Conservation (phyloP, 192 early-diverging fungal genomes). For the Backusella psychrophila region DNA sequence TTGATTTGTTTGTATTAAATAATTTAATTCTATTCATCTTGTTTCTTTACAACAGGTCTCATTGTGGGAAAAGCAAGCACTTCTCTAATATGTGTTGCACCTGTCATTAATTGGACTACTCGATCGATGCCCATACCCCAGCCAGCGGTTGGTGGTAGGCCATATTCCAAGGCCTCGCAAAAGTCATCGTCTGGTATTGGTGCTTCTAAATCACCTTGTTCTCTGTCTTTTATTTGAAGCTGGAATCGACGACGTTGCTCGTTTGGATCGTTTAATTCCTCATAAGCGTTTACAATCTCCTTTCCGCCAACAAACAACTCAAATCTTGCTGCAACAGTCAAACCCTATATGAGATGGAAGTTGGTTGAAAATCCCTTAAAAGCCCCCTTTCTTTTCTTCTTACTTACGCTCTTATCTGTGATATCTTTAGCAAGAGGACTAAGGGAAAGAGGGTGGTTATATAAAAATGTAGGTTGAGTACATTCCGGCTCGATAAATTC, state of each 20-base stretch:
- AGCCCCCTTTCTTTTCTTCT: too few species aligned
- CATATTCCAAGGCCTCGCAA: conserved; percentile 77
- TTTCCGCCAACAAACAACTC: conserved; percentile 77
- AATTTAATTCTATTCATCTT: conserved; percentile 1
- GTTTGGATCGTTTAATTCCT: conserved; percentile 84
- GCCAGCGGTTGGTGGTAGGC: conserved; percentile 83
- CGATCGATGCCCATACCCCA: conserved; percentile 93
- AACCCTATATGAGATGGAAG: conserved; percentile 22
- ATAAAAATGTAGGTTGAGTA: conserved; percentile 78
- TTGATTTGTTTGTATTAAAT: background rate
- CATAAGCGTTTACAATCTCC: conserved; percentile 86
- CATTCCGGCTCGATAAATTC: conserved; percentile 75
- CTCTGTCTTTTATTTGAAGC: conserved; percentile 61
- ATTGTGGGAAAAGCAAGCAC: conserved; percentile 76
- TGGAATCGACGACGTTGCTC: conserved; percentile 69
- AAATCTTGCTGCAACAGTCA: conserved; percentile 61
- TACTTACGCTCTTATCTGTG: conserved; percentile 13
- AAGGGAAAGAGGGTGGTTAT: conserved; percentile 74
- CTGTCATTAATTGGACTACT: conserved; percentile 68
- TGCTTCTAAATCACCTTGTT: conserved; percentile 74
- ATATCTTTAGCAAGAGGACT: conserved; percentile 76
- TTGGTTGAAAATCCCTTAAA: background rate
- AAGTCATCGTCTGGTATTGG: conserved; percentile 71
- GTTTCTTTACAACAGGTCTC: conserved; percentile 9
- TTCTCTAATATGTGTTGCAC: conserved; percentile 69